Evolutionary conservation across 192 early-diverging fungal species (phyloP).

Genomic region (Coemansia sp.): DNA sequence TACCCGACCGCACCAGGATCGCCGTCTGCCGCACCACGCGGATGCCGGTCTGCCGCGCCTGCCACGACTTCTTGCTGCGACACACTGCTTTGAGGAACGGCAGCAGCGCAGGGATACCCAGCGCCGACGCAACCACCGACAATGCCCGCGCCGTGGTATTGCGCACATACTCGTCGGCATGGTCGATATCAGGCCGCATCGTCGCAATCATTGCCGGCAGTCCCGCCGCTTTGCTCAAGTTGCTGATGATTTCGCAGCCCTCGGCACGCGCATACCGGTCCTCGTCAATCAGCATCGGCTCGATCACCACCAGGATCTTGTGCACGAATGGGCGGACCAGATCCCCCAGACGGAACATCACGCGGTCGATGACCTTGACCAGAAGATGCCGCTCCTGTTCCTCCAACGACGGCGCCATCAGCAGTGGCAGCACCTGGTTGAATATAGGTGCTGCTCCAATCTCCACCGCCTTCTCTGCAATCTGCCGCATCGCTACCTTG

Average conservation of each 20-base stretch:
- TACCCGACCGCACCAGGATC: slow-evolving; percentile 88
- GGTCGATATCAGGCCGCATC: slow-evolving; percentile 99
- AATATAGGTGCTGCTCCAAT: slow-evolving; percentile 94
- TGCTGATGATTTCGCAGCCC: slow-evolving; percentile 97
- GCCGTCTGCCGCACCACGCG: slow-evolving; percentile 98
- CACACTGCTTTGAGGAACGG: slow-evolving; percentile 98
- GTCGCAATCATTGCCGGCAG: slow-evolving; percentile 97
- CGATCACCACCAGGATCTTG: slow-evolving; percentile 98
- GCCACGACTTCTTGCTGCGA: slow-evolving; percentile 93
- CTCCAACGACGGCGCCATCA: slow-evolving; percentile 97
- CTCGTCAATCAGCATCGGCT: slow-evolving; percentile 95
- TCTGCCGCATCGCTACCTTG: slow-evolving; percentile 89
- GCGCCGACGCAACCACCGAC: slow-evolving; percentile 93
- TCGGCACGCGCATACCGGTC: slow-evolving; percentile 97
- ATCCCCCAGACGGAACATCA: slow-evolving; percentile 94
- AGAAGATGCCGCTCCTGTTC: slow-evolving; percentile 98
- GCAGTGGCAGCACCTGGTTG: slow-evolving; percentile 91
- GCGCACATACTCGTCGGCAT: slow-evolving; percentile 95
- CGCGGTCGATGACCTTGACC: slow-evolving; percentile 97
- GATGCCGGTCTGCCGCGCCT: slow-evolving; percentile 97
- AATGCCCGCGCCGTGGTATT: slow-evolving; percentile 98
- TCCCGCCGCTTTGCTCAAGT: slow-evolving; percentile 95
- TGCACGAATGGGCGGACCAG: slow-evolving; percentile 95
- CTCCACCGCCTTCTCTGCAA: slow-evolving; percentile 93
- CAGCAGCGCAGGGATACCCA: slow-evolving; percentile 90